A percentile compares a stretch with the other conserved stretches of the same genome.
Conservation (phyloP, 495 filamentous ascomycete species). For the Aspergillus sclerotiicarbonarius region DNA sequence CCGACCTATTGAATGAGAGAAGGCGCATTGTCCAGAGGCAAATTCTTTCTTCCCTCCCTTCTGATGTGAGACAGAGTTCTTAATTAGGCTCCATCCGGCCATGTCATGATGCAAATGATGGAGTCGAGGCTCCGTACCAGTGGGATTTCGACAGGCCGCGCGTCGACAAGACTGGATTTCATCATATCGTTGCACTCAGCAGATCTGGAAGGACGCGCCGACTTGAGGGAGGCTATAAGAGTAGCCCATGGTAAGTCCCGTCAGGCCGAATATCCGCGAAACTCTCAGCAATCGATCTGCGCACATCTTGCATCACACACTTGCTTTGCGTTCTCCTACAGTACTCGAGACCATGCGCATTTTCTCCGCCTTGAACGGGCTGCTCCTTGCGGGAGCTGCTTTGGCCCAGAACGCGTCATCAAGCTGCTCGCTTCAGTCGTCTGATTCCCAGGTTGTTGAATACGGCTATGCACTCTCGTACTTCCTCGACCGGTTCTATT, state of each 20-base stretch:
- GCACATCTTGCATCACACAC: background rate
- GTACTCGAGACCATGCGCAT: constrained; percentile 20
- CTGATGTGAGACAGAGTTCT: constrained; percentile 4
- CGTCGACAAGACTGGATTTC: constrained; percentile 12
- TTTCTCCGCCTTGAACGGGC: constrained; percentile 15
- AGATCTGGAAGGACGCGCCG: background rate
- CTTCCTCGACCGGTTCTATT: constrained; percentile 28
- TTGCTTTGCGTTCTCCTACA: background rate
- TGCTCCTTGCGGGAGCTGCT: constrained; percentile 24
- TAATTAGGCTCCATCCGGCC: constrained; percentile 8
- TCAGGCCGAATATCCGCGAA: too few species aligned
- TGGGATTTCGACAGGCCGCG: background rate
- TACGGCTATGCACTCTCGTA: constrained; percentile 27
- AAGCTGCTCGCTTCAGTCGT: constrained; percentile 22
- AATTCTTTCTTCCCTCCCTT: background rate
- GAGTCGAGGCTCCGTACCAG: constrained; percentile 10
- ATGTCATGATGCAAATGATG: constrained; percentile 25
- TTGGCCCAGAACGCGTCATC: constrained; percentile 15
- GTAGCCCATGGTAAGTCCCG: background rate
- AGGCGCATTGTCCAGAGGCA: constrained; percentile 4
- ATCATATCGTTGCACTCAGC: constrained; percentile 23
- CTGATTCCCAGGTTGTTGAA: constrained; percentile 24
- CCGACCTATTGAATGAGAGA: background rate
- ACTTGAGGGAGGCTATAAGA: background rate
- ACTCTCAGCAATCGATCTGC: background rate